A percentile compares a stretch with the other conserved stretches of the same genome.
phyloP scores from a whole-genome alignment of 805 yeast species.

The Candida germanica region DNA sequence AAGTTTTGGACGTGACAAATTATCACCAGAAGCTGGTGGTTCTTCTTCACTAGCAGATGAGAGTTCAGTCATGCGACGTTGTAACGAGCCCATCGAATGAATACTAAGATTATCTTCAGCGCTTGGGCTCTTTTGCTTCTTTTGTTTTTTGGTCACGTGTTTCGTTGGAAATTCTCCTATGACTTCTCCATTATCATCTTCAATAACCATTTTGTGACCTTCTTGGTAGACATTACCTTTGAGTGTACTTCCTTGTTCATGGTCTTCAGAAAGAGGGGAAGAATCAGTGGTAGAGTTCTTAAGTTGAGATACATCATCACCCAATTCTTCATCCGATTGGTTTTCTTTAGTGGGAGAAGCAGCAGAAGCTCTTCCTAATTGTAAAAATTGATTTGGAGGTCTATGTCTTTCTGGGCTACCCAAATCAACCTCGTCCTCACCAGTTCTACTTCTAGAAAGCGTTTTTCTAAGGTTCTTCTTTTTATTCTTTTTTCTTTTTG shows the following conservation, averaged over 20 bases:
- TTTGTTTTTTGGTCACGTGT: slow-evolving; percentile 23
- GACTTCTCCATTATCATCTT: slow-evolving; percentile 82
- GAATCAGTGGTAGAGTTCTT: neutral
- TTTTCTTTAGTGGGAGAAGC: slow-evolving; percentile 4
- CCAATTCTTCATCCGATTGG: slow-evolving; percentile 3
- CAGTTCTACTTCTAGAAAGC: slow-evolving; percentile 20
- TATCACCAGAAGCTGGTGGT: neutral
- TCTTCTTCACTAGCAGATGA: slow-evolving; percentile 19
- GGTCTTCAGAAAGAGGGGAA: slow-evolving; percentile 3
- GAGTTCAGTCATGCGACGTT: slow-evolving; percentile 33
- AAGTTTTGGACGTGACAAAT: slow-evolving; percentile 7
- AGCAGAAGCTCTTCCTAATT: slow-evolving; percentile 28
- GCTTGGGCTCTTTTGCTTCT: neutral
- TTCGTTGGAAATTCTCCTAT: slow-evolving; percentile 53
- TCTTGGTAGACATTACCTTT: slow-evolving; percentile 50
- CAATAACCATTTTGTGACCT: slow-evolving; percentile 68
- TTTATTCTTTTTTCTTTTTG: slow-evolving; percentile 47
- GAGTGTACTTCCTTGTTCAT: slow-evolving; percentile 7
- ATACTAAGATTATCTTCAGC: slow-evolving; percentile 24
- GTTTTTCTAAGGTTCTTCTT: slow-evolving; percentile 31
- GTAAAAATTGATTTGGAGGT: slow-evolving; percentile 40
- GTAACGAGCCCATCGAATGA: slow-evolving; percentile 40
- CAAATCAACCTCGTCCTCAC: slow-evolving; percentile 16
- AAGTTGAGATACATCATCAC: slow-evolving; percentile 1
- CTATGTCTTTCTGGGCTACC: slow-evolving; percentile 26